Base-by-base conservation (phyloP, 1,284 basidiomycete species). In the Trichosporon faecale region DNA sequence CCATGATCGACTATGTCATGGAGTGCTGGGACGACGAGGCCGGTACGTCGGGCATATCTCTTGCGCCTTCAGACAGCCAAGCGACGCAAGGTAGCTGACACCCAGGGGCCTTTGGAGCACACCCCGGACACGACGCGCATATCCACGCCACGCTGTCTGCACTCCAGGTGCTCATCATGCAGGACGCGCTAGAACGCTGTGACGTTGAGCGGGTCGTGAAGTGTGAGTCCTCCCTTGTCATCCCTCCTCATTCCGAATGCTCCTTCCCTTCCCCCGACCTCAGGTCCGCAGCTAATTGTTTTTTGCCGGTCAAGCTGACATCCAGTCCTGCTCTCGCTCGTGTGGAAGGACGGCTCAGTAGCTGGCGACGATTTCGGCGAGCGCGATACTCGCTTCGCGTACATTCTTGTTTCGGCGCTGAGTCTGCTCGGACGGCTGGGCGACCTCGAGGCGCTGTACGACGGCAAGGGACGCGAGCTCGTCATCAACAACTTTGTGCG, bases 71-170 rank as follows among this genome's bases (percentile, higher is more conserved):
- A n/a, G n/a, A n/a, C n/a, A n/a, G n/a, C n/a, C n/a, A n/a, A n/a
- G n/a, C n/a, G n/a, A n/a, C n/a, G n/a, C n/a, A 11, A 57, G n/a
- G 11, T 29, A 57, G 55, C 55, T 60, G 27, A 60, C 55, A 29
- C 2, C n/a, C 76, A 94, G 95, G 95, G 63, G 94, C 87, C 6
- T 99, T 98, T 76, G 93, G 94, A 1, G 91, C 94, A 12, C 92
- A 96, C 80, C 95, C 95, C 0, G 89, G 89, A 23, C 97, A 99
- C 79, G 96, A 99, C 82, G 91, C 92, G 0, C 94, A 99, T 78
- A 85, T 98, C 1, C 88, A 91, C 33, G 87, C 92, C 5, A 98
- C 95, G 0, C 85, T 95, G 12, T 94, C 92, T 69, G 97, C 92
- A 0, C 91, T 99, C 16, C 97, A 99, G 82, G 92, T 99, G 66